Conservation (phyloP, 805 yeast genomes). For the Sugiyamaella boreocaroliniensis region DNA sequence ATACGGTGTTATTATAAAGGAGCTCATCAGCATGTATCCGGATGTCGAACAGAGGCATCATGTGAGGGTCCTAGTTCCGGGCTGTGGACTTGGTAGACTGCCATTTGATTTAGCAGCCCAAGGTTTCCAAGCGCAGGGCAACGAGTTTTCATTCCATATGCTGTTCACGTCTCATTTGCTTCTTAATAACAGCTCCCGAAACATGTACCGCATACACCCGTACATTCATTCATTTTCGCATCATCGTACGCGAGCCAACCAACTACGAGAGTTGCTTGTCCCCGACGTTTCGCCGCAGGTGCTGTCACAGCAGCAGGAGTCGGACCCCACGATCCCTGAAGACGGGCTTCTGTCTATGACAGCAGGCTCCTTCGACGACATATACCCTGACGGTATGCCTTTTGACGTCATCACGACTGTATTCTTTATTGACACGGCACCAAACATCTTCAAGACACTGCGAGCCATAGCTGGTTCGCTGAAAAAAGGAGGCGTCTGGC, state of each 20-base stretch:
- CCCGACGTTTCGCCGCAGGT: conserved; percentile 30
- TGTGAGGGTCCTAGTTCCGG: conserved; percentile 61
- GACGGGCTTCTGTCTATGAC: conserved; percentile 52
- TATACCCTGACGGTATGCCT: conserved; percentile 41
- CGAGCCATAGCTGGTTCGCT: conserved; percentile 50
- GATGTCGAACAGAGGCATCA: conserved; percentile 21
- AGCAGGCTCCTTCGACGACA: conserved; percentile 65
- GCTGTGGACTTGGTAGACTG: conserved; percentile 81
- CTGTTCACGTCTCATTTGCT: conserved; percentile 42
- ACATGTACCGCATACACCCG: conserved; percentile 27
- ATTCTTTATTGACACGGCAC: conserved; percentile 88
- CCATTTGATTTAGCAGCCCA: conserved; percentile 55
- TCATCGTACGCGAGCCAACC: conserved; percentile 44
- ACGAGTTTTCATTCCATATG: conserved; percentile 81
- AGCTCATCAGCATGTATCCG: conserved; percentile 35
- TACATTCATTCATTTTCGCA: conserved; percentile 64
- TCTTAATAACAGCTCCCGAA: conserved; percentile 19
- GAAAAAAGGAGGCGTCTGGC: conserved; percentile 60
- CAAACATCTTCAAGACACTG: conserved; percentile 68
- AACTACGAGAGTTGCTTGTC: conserved; percentile 40
- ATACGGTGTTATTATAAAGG: conserved; percentile 42
- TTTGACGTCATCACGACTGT: conserved; percentile 41
- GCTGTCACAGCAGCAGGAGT: conserved; percentile 13
- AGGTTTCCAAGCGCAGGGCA: conserved; percentile 54
- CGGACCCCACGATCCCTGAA: conserved; percentile 13